Evolutionary conservation across 2,329 filamentous ascomycete genomes (phyloP), one percentile per base, ranked within the genome.

Genomic region (Hypoxylon sp.): DNA sequence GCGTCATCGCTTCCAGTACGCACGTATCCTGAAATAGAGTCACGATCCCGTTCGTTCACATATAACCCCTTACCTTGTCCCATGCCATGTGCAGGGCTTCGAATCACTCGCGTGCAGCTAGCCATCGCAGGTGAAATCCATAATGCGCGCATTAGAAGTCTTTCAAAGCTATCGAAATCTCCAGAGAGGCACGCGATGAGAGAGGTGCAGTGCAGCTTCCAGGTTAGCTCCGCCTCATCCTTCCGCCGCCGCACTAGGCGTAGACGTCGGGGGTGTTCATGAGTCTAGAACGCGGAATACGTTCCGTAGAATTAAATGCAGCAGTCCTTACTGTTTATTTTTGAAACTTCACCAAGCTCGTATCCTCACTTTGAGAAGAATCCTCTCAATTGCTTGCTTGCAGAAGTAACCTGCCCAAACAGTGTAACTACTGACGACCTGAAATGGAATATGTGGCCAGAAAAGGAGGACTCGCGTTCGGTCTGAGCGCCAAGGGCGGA

Each of bases 151-250:
- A 22, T 51, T 8, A 13, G 17, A 22, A 44, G 17, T 3, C 7
- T 44, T 44, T 44, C 40, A 17, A 11, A 44, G 40, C 17, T 44
- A 5, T 17, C 14, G 20, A 48, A 25, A 10, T n/a, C 17, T 25
- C 17, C 6, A 53, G 22, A 27, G 25, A 27, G 50, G 25, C 27
- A n/a, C 17, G 17, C n/a, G 58, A 13, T 61, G 13, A 33, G 25
- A 59, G 49, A 20, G 20, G 20, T 20, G 20, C 20, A 20, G 25
- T 27, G 25, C 25, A 27, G 25, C 25, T 27, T 5, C 49, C n/a
- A 68, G 8, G 35, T 33, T 31, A 11, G 51, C 65, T 62, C 30
- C 59, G 68, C 68, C 65, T 66, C 64, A 58, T 64, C 68, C 65
- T 66, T 62, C 58, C 50, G 55, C 20, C 37, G 25, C 22, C 37